These are phyloP conservation scores for Capsicum rhomboideum DNA, from an alignment of 257 asterid genomes.

Conservation along the genomic window DNA sequence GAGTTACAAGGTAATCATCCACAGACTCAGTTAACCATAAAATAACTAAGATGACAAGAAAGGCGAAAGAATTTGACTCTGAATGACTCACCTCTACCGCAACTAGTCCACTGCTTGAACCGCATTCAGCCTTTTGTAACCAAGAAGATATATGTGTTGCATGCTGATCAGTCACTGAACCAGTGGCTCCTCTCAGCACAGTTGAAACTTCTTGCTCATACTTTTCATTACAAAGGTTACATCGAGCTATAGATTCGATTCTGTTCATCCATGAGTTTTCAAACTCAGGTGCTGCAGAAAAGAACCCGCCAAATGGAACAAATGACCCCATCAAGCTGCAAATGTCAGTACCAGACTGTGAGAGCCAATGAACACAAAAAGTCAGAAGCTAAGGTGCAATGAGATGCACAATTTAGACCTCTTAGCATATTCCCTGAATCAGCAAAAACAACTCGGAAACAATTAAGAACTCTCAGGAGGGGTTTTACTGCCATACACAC, in stretches of 20 bases:
- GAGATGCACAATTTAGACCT: neutral
- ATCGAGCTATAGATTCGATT: conserved; percentile 35
- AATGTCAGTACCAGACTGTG: conserved; percentile 17
- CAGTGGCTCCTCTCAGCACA: conserved; percentile 32
- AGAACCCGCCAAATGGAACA: conserved; percentile 94
- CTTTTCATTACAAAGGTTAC: conserved; percentile 62
- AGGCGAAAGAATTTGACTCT: conserved; percentile 7
- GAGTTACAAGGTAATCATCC: neutral
- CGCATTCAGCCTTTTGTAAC: conserved; percentile 50
- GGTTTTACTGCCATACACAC: neutral
- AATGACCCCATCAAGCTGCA: conserved; percentile 95
- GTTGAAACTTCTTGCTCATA: conserved; percentile 64
- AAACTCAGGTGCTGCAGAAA: conserved; percentile 64
- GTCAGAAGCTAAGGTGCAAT: conserved; percentile 14
- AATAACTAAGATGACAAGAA: neutral
- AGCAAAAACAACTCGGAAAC: neutral
- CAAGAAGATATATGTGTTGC: conserved; percentile 50
- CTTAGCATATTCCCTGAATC: neutral
- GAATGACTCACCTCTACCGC: conserved; percentile 57
- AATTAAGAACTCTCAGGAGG: neutral
- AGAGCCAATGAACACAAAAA: conserved; percentile 17
- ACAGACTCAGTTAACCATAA: neutral
- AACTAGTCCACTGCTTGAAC: conserved; percentile 38
- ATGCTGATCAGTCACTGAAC: conserved; percentile 37
- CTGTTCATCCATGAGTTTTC: conserved; percentile 25